Evolutionary conservation across 2,329 filamentous ascomycete genomes (phyloP).

Genomic region (Cucurbitaria berberidis): DNA sequence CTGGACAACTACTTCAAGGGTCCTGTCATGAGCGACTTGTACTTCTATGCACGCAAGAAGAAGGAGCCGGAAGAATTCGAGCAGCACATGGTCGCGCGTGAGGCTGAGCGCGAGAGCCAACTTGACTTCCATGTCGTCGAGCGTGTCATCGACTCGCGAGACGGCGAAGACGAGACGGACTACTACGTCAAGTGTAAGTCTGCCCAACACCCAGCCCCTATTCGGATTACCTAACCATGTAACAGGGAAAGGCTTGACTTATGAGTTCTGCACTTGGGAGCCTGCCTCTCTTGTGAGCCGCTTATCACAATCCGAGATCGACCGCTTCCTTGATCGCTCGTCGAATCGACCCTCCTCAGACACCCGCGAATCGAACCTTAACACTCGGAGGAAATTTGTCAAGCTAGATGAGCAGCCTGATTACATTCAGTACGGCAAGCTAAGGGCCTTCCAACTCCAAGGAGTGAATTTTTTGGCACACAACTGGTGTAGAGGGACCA

Average conservation of each 20-base stretch:
- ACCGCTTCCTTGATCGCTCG: constrained; percentile 85
- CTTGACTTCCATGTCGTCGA: constrained; percentile 93
- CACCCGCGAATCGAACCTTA: constrained; percentile 73
- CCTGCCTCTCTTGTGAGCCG: constrained; percentile 73
- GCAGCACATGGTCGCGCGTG: constrained; percentile 93
- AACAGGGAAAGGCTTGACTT: constrained; percentile 79
- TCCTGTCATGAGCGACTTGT: constrained; percentile 78
- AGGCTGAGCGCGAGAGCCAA: constrained; percentile 85
- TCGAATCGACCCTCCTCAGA: constrained; percentile 83
- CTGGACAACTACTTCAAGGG: constrained; percentile 96
- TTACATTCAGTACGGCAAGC: constrained; percentile 82
- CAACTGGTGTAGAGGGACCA: constrained; percentile 93
- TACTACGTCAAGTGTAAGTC: constrained; percentile 88
- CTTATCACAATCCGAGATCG: constrained; percentile 86
- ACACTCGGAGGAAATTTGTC: constrained; percentile 64
- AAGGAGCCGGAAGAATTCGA: constrained; percentile 84
- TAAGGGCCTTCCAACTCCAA: constrained; percentile 91
- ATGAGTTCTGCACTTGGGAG: constrained; percentile 97
- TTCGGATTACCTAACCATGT: constrained; percentile 27
- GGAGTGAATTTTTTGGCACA: constrained; percentile 95
- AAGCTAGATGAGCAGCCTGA: constrained; percentile 79
- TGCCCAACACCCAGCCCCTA: constrained; percentile 4
- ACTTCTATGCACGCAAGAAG: constrained; percentile 61
- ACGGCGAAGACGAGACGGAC: constrained; percentile 79
- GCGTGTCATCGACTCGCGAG: constrained; percentile 82